A percentile compares a stretch with the other conserved stretches of the same genome.
Conservation (phyloP, 164 flowering plant genomes). For the Liquidambar formosana region DNA sequence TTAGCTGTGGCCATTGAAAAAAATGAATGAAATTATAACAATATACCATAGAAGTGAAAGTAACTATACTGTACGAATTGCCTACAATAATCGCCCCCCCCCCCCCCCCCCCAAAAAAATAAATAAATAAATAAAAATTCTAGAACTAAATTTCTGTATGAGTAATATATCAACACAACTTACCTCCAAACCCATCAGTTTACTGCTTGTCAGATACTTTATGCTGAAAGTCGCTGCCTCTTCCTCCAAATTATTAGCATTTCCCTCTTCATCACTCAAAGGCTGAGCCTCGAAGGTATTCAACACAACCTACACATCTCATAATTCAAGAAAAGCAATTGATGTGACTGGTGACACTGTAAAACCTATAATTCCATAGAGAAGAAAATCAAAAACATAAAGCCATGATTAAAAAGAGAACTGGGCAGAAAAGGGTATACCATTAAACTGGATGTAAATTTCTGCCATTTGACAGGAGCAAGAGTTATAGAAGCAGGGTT, state of each 20-base stretch:
- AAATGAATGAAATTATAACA: conserved; percentile 2
- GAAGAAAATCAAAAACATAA: conserved; percentile 4
- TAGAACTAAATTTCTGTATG: too few species aligned
- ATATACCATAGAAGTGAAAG: neutral
- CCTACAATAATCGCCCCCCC: too few species aligned
- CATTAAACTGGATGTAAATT: conserved; percentile 77
- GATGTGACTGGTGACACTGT: neutral
- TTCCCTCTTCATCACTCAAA: conserved; percentile 92
- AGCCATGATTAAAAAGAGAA: conserved; percentile 1
- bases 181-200: conserved; percentile 97
- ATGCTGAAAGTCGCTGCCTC: conserved; percentile 83
- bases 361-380: neutral
- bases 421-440: conserved; percentile 36
- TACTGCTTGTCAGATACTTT: conserved; percentile 96
- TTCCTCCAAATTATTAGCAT: conserved; percentile 85
- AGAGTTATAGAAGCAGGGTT: conserved; percentile 67
- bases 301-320: conserved; percentile 64
- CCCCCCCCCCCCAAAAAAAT: too few species aligned
- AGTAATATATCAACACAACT: neutral
- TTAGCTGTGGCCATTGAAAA: conserved; percentile 54
- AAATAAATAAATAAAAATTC: too few species aligned
- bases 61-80: neutral
- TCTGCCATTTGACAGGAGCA: conserved; percentile 83
- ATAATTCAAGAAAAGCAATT: conserved; percentile 8
- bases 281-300: conserved; percentile 97